Evolutionary conservation across 2,329 filamentous ascomycete species (phyloP).

Genomic region (Penicillium sp.): DNA sequence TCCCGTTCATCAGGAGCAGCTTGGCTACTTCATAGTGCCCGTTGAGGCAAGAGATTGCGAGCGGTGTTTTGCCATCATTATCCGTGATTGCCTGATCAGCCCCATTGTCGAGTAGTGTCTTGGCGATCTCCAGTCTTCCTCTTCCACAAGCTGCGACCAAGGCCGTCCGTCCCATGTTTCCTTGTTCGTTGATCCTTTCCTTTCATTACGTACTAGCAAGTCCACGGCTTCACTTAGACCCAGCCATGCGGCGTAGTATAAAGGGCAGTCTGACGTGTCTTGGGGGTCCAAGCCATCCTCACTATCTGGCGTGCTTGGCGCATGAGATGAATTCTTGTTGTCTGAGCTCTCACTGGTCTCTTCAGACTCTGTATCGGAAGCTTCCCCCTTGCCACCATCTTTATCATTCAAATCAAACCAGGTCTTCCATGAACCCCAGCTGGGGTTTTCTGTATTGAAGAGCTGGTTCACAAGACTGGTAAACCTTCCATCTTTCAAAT

Average conservation of each 20-base stretch:
- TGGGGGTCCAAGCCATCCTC: no score
- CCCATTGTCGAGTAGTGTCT: constrained; percentile 1
- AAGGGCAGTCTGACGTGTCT: neutral
- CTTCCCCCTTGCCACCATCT: neutral
- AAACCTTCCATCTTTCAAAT: neutral
- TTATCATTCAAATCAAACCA: constrained; percentile 6
- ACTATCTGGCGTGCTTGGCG: neutral
- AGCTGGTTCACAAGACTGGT: neutral
- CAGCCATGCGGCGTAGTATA: constrained; percentile 8
- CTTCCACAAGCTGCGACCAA: neutral
- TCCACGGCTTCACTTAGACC: neutral
- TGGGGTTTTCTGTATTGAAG: constrained; percentile 1
- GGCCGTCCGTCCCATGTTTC: neutral
- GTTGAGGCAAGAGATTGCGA: neutral
- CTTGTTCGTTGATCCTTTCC: neutral
- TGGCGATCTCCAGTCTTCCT: neutral
- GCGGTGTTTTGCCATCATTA: neutral
- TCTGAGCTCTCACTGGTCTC: neutral
- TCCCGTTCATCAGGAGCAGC: neutral
- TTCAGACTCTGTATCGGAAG: neutral
- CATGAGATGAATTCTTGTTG: neutral
- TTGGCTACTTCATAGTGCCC: neutral
- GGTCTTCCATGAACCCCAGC: constrained; percentile 1
- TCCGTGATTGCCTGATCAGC: neutral
- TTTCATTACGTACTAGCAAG: neutral